phyloP scores from a whole-genome alignment of 2,329 filamentous ascomycete genomes.

The Diaporthe sp. region DNA sequence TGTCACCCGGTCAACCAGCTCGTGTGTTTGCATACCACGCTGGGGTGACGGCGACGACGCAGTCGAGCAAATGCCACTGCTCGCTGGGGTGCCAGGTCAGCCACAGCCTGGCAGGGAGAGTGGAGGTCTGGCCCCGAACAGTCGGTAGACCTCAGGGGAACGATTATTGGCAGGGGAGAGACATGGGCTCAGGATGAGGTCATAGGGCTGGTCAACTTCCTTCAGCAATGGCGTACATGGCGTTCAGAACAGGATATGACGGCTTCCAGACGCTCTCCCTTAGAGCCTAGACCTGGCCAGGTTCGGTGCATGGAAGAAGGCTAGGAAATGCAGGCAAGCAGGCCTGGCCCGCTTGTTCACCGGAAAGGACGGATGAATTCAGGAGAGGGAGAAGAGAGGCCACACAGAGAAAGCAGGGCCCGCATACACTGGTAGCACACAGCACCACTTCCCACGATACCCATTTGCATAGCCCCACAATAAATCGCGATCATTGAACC shows the following conservation, averaged over 20 bases:
- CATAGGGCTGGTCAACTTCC: constrained; percentile 35
- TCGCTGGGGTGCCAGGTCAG: constrained; percentile 1
- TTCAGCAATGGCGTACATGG: constrained; percentile 40
- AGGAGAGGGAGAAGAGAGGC: constrained; percentile 1
- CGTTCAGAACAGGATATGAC: constrained; percentile 33
- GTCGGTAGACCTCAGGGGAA: constrained; percentile 29
- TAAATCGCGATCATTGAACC: constrained; percentile 31
- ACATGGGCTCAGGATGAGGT: constrained; percentile 38
- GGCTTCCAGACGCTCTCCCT: constrained; percentile 32
- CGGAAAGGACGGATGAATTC: constrained; percentile 14
- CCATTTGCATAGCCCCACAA: constrained; percentile 34
- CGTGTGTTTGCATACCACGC: background rate
- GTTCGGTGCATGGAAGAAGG: constrained; percentile 15
- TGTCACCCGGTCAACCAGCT: background rate
- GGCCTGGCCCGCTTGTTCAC: constrained; percentile 2
- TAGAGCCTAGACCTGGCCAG: constrained; percentile 17
- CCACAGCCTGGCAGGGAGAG: constrained; percentile 4
- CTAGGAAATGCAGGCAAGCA: constrained; percentile 31
- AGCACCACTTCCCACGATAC: constrained; percentile 28
- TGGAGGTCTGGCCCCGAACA: constrained; percentile 14
- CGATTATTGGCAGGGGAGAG: constrained; percentile 32
- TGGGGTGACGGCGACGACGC: constrained; percentile 20
- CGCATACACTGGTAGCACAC: constrained; percentile 27
- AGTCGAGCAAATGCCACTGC: constrained; percentile 1
- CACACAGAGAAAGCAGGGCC: constrained; percentile 2